Conservation (phyloP, 768 basidiomycete genomes). For the Podaxis rugospora region DNA sequence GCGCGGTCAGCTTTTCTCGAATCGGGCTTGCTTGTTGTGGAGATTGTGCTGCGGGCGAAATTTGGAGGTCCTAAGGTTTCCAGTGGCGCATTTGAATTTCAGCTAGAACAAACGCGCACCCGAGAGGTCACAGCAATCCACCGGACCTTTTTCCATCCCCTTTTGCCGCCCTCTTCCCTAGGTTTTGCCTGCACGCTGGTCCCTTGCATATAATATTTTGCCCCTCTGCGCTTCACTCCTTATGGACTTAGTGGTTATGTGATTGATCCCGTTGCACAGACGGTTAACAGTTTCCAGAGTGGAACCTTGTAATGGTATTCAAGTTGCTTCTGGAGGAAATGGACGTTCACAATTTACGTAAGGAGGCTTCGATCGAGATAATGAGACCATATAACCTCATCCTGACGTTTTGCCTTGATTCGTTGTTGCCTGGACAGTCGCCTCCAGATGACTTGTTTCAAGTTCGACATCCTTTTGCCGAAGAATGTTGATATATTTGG, state of each 20-base stretch:
- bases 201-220: neutral
- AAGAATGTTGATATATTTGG: neutral
- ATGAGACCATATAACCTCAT: neutral
- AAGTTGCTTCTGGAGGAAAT: neutral
- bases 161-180: neutral
- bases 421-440: neutral
- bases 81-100: too few relatives aligned
- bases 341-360: neutral
- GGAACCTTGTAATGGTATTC: neutral
- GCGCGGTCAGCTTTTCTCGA: too few relatives aligned
- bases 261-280: neutral
- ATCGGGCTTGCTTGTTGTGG: too few relatives aligned
- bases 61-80: too few relatives aligned
- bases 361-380: neutral
- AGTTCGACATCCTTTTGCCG: neutral
- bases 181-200: neutral
- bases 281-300: constrained; percentile 1
- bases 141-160: neutral
- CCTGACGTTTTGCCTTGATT: neutral
- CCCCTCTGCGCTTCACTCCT: neutral
- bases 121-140: neutral
- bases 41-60: too few relatives aligned
- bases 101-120: neutral
- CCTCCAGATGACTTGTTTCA: neutral
- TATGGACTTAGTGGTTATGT: neutral